phyloP scores from a whole-genome alignment of 2,329 filamentous ascomycete species.

The Colletotrichum tofieldiae region DNA sequence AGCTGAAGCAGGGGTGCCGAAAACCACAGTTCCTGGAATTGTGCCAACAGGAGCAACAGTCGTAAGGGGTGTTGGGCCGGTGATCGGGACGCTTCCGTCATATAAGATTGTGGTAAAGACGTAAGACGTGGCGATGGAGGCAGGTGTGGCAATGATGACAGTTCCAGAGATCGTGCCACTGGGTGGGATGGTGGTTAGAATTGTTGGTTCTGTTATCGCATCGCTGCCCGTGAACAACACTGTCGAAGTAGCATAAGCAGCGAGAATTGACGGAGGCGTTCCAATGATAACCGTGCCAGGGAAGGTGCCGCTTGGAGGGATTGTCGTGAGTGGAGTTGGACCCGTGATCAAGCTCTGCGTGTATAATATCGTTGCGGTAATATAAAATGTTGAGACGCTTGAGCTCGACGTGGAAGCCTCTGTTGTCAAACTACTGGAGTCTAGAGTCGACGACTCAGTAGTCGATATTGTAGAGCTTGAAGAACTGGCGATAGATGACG shows the following conservation, averaged over 20 bases:
- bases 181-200: constrained; percentile 21
- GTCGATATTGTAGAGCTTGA: background rate
- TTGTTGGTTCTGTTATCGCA: constrained; percentile 9
- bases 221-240: constrained; percentile 15
- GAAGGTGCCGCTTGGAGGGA: constrained; percentile 12
- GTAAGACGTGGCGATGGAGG: constrained; percentile 24
- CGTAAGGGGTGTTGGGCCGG: background rate
- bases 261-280: constrained; percentile 4
- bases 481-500: background rate
- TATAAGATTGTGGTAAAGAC: constrained; percentile 23
- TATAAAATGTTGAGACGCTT: background rate
- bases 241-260: constrained; percentile 14
- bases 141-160: constrained; percentile 25
- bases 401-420: background rate
- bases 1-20: background rate
- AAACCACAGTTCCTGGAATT: background rate
- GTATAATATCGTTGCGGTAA: constrained; percentile 14
- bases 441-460: background rate
- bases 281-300: constrained; percentile 15
- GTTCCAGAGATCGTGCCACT: constrained; percentile 31
- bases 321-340: constrained; percentile 14
- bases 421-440: background rate
- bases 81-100: constrained; percentile 18
- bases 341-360: constrained; percentile 8
- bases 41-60: background rate